phyloP scores from a whole-genome alignment of 345 rosid genomes.

The Linum tenue region DNA sequence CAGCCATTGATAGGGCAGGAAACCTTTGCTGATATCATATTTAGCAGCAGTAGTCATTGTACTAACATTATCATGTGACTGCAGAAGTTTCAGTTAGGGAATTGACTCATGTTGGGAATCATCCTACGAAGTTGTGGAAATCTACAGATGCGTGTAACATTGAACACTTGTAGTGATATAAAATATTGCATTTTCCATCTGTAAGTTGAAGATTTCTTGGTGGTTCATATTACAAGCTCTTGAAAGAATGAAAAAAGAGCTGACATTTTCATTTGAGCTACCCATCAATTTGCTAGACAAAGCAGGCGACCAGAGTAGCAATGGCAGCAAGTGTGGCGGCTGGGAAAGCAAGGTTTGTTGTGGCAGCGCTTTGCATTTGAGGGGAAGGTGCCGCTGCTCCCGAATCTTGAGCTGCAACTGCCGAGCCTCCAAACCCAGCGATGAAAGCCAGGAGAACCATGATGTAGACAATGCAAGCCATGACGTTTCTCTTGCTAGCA shows the following conservation, averaged over 20 bases:
- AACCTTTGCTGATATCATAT: conserved; percentile 2
- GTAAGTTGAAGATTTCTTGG: conserved; percentile 41
- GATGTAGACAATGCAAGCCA: conserved; percentile 13
- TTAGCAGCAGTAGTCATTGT: background rate
- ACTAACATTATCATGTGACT: conserved; percentile 67
- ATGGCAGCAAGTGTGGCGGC: conserved; percentile 17
- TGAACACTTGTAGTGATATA: conserved; percentile 13
- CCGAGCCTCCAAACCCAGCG: conserved; percentile 5
- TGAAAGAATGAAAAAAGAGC: conserved; percentile 10
- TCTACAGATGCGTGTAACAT: conserved; percentile 56
- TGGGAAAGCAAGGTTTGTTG: conserved; percentile 16
- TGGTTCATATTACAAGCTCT: conserved; percentile 12
- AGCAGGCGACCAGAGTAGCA: conserved; percentile 20
- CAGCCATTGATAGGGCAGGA: background rate
- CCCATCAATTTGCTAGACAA: background rate
- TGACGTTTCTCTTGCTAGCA: no score
- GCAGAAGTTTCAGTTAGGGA: conserved; percentile 86
- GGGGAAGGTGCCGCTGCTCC: conserved; percentile 29
- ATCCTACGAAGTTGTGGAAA: conserved; percentile 71
- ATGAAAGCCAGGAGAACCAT: conserved; percentile 14
- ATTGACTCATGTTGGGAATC: conserved; percentile 45
- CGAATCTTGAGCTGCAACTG: conserved; percentile 13
- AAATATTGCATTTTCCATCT: no score
- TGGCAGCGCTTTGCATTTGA: conserved; percentile 22
- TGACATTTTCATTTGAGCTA: background rate